Evolutionary conservation across 805 yeast species (phyloP).

Genomic region (Naumovozyma baii): DNA sequence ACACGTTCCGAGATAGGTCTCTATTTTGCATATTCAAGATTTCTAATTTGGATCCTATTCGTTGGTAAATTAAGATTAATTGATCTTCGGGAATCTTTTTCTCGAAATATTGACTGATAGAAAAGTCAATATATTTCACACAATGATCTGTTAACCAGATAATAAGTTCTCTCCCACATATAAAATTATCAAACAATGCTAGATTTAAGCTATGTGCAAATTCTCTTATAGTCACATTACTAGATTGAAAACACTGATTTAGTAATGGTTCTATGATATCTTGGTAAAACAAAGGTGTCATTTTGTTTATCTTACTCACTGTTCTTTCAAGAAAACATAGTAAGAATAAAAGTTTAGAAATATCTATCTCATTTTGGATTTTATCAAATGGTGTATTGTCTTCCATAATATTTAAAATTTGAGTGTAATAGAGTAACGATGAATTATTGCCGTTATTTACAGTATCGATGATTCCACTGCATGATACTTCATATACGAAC

Average conservation of each 20-base stretch:
- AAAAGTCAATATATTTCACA: constrained; percentile 8
- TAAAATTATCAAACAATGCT: constrained; percentile 8
- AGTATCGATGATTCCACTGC: constrained; percentile 7
- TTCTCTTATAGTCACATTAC: constrained; percentile 12
- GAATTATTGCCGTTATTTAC: background rate
- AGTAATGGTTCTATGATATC: constrained; percentile 9
- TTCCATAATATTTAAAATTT: constrained; percentile 10
- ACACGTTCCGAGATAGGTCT: constrained; percentile 13
- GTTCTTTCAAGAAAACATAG: constrained; percentile 18
- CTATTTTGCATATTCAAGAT: constrained; percentile 5
- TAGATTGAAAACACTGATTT: constrained; percentile 5
- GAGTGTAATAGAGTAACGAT: background rate
- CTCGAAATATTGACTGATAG: constrained; percentile 11
- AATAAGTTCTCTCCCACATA: constrained; percentile 2
- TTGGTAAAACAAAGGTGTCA: constrained; percentile 5
- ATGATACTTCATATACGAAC: constrained; percentile 14
- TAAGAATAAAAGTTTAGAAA: constrained; percentile 17
- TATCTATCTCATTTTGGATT: constrained; percentile 12
- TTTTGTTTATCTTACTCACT: constrained; percentile 1
- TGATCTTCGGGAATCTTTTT: constrained; percentile 14
- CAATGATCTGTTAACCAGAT: constrained; percentile 15
- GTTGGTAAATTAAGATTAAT: constrained; percentile 11
- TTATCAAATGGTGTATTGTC: constrained; percentile 6
- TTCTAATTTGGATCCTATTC: constrained; percentile 10
- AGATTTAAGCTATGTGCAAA: constrained; percentile 17